phyloP scores from a whole-genome alignment of 2,329 filamentous ascomycete genomes.

The Xylaria sp. region DNA sequence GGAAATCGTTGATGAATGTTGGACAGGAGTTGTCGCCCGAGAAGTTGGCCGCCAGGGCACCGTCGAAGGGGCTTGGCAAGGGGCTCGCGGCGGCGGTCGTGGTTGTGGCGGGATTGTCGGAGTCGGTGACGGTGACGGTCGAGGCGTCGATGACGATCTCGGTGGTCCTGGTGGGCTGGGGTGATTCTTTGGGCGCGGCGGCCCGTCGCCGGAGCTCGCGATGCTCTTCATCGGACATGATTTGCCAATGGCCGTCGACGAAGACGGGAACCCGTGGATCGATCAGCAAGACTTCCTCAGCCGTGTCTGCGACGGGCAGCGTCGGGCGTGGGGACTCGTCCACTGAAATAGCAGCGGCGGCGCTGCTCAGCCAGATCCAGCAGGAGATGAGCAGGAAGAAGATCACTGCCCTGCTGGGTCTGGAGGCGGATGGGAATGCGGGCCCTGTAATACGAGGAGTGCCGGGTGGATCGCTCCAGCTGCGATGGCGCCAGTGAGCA shows the following conservation, averaged over 20 bases:
- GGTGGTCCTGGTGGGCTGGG: constrained; percentile 40
- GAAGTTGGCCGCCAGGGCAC: constrained; percentile 71
- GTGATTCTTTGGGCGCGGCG: constrained; percentile 23
- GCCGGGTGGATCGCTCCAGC: constrained; percentile 29
- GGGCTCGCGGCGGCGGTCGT: constrained; percentile 52
- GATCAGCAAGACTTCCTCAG: constrained; percentile 45
- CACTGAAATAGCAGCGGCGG: constrained; percentile 42
- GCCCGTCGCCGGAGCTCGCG: constrained; percentile 45
- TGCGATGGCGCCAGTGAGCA: neutral
- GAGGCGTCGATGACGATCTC: constrained; percentile 51
- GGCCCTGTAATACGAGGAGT: constrained; percentile 28
- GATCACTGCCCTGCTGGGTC: constrained; percentile 48
- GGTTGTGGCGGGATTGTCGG: constrained; percentile 42
- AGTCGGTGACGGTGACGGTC: constrained; percentile 47
- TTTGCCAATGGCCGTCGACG: constrained; percentile 52
- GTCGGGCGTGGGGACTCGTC: constrained; percentile 41
- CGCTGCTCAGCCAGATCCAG: constrained; percentile 41
- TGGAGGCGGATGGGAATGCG: constrained; percentile 20
- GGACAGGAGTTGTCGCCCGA: constrained; percentile 67
- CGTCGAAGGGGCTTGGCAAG: constrained; percentile 75
- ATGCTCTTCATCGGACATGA: constrained; percentile 53
- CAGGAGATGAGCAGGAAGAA: constrained; percentile 49
- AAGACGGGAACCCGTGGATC: constrained; percentile 53
- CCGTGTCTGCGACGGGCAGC: constrained; percentile 42
- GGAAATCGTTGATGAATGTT: constrained; percentile 74